Conservation (phyloP, 1,139 yeast species). For the Yamadazyma atlantica region DNA sequence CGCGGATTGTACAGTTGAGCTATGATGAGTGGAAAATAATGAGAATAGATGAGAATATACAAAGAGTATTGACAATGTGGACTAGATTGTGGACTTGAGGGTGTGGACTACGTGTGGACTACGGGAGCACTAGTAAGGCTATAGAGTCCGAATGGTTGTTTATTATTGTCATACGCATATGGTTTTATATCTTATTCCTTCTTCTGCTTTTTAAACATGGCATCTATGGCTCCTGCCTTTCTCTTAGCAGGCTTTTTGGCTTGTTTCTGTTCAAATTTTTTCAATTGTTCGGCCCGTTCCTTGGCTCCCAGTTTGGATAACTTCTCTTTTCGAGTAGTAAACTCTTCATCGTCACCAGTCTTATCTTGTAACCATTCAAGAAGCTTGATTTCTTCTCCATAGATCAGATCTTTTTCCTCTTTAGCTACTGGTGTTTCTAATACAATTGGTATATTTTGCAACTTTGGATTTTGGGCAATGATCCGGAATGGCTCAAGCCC, state of each 20-base stretch:
- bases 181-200: conserved; percentile 6
- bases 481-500: conserved; percentile 83
- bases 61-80: too few relatives aligned
- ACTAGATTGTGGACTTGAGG: too few relatives aligned
- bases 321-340: conserved; percentile 44
- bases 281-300: conserved; percentile 53
- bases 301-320: conserved; percentile 56
- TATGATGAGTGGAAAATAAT: too few relatives aligned
- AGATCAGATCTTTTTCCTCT: conserved; percentile 53
- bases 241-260: conserved; percentile 16
- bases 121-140: not conserved
- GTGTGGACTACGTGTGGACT: too few relatives aligned
- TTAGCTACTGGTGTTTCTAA: conserved; percentile 80
- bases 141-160: not conserved
- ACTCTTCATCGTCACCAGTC: conserved; percentile 54
- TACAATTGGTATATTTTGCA: conserved; percentile 73
- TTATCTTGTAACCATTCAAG: conserved; percentile 69
- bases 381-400: conserved; percentile 81
- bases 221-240: conserved; percentile 21
- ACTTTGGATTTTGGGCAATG: conserved; percentile 65
- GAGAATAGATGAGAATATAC: too few relatives aligned
- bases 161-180: too few relatives aligned
- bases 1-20: not conserved
- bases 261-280: conserved; percentile 38
- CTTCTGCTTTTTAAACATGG: conserved; percentile 19